phyloP scores from a whole-genome alignment of 2,329 filamentous ascomycete genomes.

The Onygenales sp. region DNA sequence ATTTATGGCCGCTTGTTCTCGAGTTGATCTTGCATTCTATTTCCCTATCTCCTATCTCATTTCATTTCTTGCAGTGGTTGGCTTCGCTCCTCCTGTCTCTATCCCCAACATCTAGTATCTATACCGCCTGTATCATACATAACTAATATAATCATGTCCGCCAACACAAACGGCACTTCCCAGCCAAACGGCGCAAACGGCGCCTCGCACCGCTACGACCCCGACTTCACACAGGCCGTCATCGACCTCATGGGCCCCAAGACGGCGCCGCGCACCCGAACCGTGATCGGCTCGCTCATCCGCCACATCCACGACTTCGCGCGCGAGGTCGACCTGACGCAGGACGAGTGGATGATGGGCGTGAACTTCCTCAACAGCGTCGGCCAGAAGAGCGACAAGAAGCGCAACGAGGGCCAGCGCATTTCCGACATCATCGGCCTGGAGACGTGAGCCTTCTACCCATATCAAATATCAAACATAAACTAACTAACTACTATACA shows the following conservation, averaged over 20 bases:
- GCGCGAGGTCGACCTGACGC: slow-evolving; percentile 65
- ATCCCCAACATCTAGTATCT: background rate
- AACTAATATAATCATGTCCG: background rate
- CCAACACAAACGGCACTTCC: background rate
- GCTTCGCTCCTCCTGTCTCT: no score
- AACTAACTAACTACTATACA: slow-evolving; percentile 32
- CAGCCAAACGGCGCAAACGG: background rate
- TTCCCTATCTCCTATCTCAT: no score
- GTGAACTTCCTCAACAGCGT: slow-evolving; percentile 67
- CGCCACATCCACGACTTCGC: slow-evolving; percentile 69
- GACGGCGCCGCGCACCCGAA: slow-evolving; percentile 53
- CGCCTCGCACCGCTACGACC: slow-evolving; percentile 40
- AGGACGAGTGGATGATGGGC: slow-evolving; percentile 67
- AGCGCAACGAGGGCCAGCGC: slow-evolving; percentile 64
- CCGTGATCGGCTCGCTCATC: slow-evolving; percentile 56
- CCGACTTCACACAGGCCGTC: slow-evolving; percentile 61
- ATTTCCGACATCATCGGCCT: slow-evolving; percentile 65
- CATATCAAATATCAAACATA: background rate
- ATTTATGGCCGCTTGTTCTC: no score
- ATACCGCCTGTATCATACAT: background rate
- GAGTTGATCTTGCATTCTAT: no score
- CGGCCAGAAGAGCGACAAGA: slow-evolving; percentile 58
- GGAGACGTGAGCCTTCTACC: slow-evolving; percentile 41
- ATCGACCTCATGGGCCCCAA: slow-evolving; percentile 65
- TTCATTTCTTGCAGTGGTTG: no score